These are phyloP conservation scores for Diophrys sp. DNA, from an alignment of 73 alveolate species.

Conservation along the genomic window DNA sequence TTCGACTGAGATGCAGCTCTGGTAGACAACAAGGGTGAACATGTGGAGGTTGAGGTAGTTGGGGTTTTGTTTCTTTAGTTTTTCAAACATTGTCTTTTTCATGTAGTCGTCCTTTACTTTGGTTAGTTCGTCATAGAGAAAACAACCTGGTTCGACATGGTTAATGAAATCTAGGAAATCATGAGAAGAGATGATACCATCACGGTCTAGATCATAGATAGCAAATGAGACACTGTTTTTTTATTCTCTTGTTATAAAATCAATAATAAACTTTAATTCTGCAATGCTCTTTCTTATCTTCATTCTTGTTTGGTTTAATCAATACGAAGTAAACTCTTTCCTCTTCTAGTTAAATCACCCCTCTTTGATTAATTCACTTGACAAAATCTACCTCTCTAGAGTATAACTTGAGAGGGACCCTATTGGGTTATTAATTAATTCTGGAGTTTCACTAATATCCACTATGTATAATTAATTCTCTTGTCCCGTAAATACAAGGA, in stretches of 20 bases:
- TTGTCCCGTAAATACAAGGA: not conserved
- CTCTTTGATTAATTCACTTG: no score
- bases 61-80: not conserved
- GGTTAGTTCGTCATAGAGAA: not conserved
- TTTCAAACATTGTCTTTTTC: not conserved
- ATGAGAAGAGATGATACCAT: not conserved
- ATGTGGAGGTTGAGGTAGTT: not conserved
- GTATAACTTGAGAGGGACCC: no score
- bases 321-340: no score
- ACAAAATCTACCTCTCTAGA: no score
- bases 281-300: no score
- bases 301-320: no score
- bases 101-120: not conserved
- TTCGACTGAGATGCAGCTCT: not conserved
- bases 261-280: no score
- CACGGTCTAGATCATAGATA: not conserved
- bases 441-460: no score
- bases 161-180: not conserved
- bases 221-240: not conserved
- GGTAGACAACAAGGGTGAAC: not conserved
- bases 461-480: no score
- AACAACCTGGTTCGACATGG: not conserved
- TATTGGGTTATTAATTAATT: no score
- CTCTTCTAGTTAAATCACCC: no score
- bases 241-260: no score